Conservation (phyloP, 2,329 filamentous ascomycete species). For the Colletotrichum salicis region DNA sequence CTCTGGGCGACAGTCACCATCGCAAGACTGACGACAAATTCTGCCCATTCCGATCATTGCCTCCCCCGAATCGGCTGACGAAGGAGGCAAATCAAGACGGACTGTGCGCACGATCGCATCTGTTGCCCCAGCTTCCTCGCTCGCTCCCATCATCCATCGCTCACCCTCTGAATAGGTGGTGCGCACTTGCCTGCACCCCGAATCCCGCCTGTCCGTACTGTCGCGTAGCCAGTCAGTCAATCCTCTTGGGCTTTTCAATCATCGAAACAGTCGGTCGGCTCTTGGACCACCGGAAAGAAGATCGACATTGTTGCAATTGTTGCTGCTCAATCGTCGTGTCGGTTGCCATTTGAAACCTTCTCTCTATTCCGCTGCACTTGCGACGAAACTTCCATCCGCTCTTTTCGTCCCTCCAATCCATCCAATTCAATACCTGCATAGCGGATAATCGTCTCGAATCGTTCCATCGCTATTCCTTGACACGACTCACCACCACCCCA, state of each 20-base stretch:
- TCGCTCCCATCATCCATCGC: conserved; percentile 1
- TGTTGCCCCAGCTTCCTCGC: background rate
- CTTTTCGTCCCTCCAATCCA: background rate
- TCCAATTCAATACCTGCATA: background rate
- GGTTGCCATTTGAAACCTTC: conserved; percentile 1
- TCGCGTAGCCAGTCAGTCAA: background rate
- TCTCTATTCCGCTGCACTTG: background rate
- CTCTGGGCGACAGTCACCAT: background rate
- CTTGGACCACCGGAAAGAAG: background rate
- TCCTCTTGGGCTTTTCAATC: background rate
- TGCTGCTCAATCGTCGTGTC: background rate
- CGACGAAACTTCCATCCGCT: conserved; percentile 2
- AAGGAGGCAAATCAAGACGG: background rate
- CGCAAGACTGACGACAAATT: background rate
- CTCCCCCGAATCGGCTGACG: background rate
- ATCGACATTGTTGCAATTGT: background rate
- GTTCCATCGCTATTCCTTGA: background rate
- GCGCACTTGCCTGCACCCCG: background rate
- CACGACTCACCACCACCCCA: background rate
- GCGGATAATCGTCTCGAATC: conserved; percentile 1
- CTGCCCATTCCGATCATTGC: background rate
- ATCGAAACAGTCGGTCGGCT: conserved; percentile 28
- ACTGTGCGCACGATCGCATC: conserved; percentile 25
- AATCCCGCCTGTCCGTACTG: background rate
- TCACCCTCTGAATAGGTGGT: background rate